Evolutionary conservation across 2,329 filamentous ascomycete genomes (phyloP), one percentile per base, ranked within the genome.

Genomic region (Aureobasidium namibiae): DNA sequence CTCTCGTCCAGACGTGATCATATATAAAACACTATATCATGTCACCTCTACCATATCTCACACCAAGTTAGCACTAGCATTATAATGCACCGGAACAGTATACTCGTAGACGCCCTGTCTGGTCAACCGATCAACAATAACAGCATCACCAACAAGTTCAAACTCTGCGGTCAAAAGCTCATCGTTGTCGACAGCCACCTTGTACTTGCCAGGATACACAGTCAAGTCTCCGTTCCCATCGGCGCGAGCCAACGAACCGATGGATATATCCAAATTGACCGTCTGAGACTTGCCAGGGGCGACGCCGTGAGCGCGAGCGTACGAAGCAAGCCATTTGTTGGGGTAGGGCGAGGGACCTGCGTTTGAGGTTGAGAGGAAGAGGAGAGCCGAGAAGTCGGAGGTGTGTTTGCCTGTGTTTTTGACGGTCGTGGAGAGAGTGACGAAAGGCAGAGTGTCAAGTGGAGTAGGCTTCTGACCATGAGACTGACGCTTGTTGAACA

Each of bases 121-220:
- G n/a, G 53, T 44, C 53, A 56, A 26, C n/a, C 53, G 53, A 45
- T 56, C 53, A 26, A 56, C 53, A 6, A 56, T 16, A 11, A 56
- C 39, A 2, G 39, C 26, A 1, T 45, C 36, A n/a, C 53, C 53
- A 23, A 56, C 41, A 33, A 56, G 31, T 14, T 45, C 53, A 46
- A 56, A 56, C 31, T 45, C 41, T 0, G 29, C 41, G 7, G 44
- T 56, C 29, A 56, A 36, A 16, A 56, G 13, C 31, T 36, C 53
- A 21, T 56, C 31, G 10, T 56, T 68, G 65, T 82, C 80, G 8
- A 82, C 49, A 41, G 73, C 63, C 10, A 82, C 48, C 8, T 66
- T 72, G 63, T 84, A 84, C 16, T 72, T 73, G 0, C 80, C 82
- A 0, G 80, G 81, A 67, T 80, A 83, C 7, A 84, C 65, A 16